Evolutionary conservation across 306 rosid genomes (phyloP), one percentile per base, ranked within the genome.

Genomic region (Prosopis cineraria): DNA sequence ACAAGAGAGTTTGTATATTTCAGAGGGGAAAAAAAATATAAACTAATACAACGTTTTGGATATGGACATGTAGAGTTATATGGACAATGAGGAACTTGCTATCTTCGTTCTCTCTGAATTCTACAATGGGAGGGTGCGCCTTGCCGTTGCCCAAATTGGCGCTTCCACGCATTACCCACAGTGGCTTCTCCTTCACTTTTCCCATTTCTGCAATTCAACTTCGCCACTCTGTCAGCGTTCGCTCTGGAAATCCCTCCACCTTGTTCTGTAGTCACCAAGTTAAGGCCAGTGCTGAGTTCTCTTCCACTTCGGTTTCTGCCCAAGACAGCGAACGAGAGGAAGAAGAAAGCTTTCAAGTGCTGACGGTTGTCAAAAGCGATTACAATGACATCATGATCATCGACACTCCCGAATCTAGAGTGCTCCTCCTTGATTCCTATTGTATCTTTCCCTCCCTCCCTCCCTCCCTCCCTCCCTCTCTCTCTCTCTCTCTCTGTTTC

Each of bases 351-450:
- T 82, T 78, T 82, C 92, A 78, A 70, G 80, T 91, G 0, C 58
- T 92, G 16, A 34, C 92, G 2, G 43, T 88, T 13, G 1, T 88
- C 0, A 89, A 76, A 72, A 92, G 86, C 81, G 64, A 62, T 55
- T 92, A 87, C 87, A 95, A 92, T 75, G 91, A 92, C 31, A 89
- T 95, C 64, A 52, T 89, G 64, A 91, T 95, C 7, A 81, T 95
- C 12, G 98, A 95, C 52, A 77, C 88, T 64, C 88, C 91, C 27
- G 77, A 77, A 7, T 85, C 97, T 53, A 91, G 91, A 87, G 48
- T 91, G 86, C 88, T 95, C 56, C 94, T 95, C 58, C 98, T 92
- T 70, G 98, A 95, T 79, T 84, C 95, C 44, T 75, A 91, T 24
- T 68, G 97, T 95, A 85, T 27, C 47, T 24, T 73, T 19, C 48